Conservation (phyloP, 768 basidiomycete species). For the Lepiota brunneoincarnata region DNA sequence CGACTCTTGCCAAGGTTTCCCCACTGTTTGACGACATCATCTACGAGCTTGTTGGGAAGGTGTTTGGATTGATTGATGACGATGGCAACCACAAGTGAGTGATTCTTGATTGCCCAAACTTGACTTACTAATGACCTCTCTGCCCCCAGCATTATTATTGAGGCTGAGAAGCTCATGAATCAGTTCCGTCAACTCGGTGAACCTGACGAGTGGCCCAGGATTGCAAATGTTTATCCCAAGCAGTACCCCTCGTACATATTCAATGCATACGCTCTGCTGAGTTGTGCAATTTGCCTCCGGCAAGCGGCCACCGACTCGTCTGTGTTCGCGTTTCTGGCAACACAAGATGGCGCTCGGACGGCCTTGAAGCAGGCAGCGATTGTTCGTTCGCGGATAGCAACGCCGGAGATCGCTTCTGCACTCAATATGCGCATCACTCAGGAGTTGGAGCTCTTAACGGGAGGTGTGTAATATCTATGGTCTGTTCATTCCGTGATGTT, state of each 20-base stretch:
- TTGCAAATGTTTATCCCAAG: neutral
- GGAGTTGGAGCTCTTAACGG: neutral
- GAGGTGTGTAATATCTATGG: neutral
- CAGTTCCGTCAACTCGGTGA: neutral
- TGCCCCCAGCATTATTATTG: neutral
- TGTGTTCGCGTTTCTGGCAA: neutral
- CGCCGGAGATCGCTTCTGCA: neutral
- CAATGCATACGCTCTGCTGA: constrained; percentile 1
- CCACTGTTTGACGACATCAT: neutral
- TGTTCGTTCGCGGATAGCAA: neutral
- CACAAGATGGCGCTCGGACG: neutral
- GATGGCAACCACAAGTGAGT: neutral
- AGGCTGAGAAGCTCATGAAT: constrained; percentile 4
- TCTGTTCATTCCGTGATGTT: too few species aligned
- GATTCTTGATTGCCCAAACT: neutral
- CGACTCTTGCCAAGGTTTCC: neutral
- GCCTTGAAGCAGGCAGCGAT: neutral
- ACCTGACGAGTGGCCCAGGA: neutral
- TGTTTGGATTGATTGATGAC: neutral
- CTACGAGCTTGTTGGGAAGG: neutral
- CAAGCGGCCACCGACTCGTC: neutral
- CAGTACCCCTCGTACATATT: constrained; percentile 5
- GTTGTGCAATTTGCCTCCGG: neutral
- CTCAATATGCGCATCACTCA: neutral
- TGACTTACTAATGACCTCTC: neutral